phyloP scores from a whole-genome alignment of 2,329 filamentous ascomycete species.

The Lomentospora prolificans region DNA sequence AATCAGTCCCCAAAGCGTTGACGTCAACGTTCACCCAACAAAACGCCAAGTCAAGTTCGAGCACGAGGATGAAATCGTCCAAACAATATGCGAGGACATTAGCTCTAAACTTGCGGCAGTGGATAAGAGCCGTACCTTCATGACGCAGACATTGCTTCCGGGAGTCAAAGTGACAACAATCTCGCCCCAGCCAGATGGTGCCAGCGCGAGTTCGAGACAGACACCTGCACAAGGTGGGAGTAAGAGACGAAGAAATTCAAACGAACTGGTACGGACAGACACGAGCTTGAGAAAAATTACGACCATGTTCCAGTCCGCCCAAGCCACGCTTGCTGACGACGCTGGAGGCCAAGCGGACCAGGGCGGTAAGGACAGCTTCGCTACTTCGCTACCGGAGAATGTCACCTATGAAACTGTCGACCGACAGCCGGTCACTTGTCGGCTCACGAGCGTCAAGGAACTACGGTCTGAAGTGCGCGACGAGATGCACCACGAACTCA shows the following conservation, averaged over 20 bases:
- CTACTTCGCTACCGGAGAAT: conserved; percentile 31
- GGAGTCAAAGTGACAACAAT: conserved; percentile 35
- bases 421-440: conserved; percentile 59
- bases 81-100: conserved; percentile 73
- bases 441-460: conserved; percentile 75
- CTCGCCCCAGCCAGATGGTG: conserved; percentile 15
- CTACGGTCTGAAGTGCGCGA: conserved; percentile 74
- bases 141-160: conserved; percentile 83
- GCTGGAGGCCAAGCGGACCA: conserved; percentile 2
- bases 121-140: conserved; percentile 87
- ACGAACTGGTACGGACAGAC: conserved; percentile 85
- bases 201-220: conserved; percentile 18
- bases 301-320: conserved; percentile 67
- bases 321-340: conserved; percentile 16
- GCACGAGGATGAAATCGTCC: conserved; percentile 93
- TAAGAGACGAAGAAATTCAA: conserved; percentile 38
- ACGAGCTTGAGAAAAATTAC: conserved; percentile 87
- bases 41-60: conserved; percentile 96
- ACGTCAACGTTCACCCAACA: conserved; percentile 96
- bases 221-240: conserved; percentile 24
- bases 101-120: conserved; percentile 71
- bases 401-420: conserved; percentile 62
- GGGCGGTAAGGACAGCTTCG: conserved; percentile 23
- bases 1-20: conserved; percentile 83
- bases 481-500: conserved; percentile 73